These are phyloP conservation scores for Aspergillus leporis DNA, from an alignment of 495 filamentous ascomycete species.

Conservation along the genomic window DNA sequence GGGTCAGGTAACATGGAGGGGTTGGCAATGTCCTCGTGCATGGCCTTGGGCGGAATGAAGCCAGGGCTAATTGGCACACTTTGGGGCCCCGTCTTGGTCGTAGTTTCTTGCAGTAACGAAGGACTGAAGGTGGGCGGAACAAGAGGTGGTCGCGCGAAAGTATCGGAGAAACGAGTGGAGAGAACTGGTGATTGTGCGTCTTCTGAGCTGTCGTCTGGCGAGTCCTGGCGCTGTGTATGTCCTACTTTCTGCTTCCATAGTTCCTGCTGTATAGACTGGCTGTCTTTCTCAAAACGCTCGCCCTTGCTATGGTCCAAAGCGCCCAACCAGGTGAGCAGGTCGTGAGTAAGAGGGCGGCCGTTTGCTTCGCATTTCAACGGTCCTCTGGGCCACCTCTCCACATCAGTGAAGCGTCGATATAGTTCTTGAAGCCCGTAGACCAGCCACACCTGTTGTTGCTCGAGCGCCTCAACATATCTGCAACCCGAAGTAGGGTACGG, in stretches of 20 bases:
- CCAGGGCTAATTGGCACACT: constrained; percentile 20
- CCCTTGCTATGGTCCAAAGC: constrained; percentile 51
- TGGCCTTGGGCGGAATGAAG: constrained; percentile 27
- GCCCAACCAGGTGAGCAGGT: constrained; percentile 61
- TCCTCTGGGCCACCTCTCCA: constrained; percentile 57
- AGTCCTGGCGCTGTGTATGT: constrained; percentile 53
- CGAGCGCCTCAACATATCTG: constrained; percentile 72
- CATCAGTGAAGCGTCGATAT: constrained; percentile 51
- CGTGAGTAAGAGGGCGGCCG: constrained; percentile 66
- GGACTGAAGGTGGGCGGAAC: constrained; percentile 43
- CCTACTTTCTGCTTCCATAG: constrained; percentile 51
- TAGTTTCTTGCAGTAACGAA: constrained; percentile 22
- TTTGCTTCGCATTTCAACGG: constrained; percentile 51
- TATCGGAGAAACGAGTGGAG: constrained; percentile 39
- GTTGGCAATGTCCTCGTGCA: constrained; percentile 40
- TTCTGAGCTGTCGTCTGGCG: constrained; percentile 53
- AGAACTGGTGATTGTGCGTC: constrained; percentile 47
- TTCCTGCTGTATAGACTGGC: constrained; percentile 54
- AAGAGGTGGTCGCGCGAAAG: constrained; percentile 34
- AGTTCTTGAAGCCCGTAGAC: constrained; percentile 62
- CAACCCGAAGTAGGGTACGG: not conserved
- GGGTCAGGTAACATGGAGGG: constrained; percentile 37
- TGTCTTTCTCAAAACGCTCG: constrained; percentile 61
- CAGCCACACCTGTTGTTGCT: constrained; percentile 65
- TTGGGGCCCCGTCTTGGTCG: constrained; percentile 35